Percentiles rank a stretch among this genome's conserved stretches.
Evolutionary conservation across 1,284 basidiomycete genomes (phyloP).

Genomic region (Sporisorium graminicola): DNA sequence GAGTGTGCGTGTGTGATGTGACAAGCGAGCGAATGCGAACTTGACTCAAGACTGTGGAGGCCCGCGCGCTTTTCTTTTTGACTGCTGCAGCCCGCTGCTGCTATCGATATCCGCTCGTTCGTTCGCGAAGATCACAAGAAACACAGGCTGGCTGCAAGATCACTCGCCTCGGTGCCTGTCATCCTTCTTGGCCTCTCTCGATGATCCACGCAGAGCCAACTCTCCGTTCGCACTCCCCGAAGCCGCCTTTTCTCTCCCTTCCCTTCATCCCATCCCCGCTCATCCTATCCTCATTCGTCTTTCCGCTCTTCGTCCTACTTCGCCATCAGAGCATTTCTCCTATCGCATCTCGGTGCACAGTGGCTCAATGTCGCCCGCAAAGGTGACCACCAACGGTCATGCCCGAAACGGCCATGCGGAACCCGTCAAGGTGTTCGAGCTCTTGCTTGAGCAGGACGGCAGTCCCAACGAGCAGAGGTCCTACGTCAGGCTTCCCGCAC

Average conservation of each 20-base stretch:
- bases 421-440: constrained; percentile 54
- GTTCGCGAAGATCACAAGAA: constrained; percentile 33
- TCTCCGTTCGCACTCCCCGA: neutral
- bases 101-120: constrained; percentile 36
- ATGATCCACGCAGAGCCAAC: neutral
- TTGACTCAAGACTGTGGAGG: constrained; percentile 22
- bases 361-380: constrained; percentile 26
- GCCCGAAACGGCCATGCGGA: constrained; percentile 14
- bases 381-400: constrained; percentile 32
- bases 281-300: neutral
- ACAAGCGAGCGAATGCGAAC: neutral
- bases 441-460: constrained; percentile 60
- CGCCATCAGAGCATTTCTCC: neutral
- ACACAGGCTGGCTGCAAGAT: neutral
- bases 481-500: constrained; percentile 62
- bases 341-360: constrained; percentile 13
- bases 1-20: neutral
- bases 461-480: constrained; percentile 54
- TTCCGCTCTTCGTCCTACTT: neutral
- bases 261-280: neutral
- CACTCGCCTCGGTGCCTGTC: neutral
- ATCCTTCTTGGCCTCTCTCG: neutral
- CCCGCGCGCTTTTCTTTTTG: constrained; percentile 9
- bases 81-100: neutral
- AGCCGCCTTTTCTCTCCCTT: neutral